Percentiles rank a stretch among this genome's conserved stretches.
Evolutionary conservation across 225 moss, liverwort and hornwort genomes (phyloP).

Genomic region (Antitrichia curtipendula): DNA sequence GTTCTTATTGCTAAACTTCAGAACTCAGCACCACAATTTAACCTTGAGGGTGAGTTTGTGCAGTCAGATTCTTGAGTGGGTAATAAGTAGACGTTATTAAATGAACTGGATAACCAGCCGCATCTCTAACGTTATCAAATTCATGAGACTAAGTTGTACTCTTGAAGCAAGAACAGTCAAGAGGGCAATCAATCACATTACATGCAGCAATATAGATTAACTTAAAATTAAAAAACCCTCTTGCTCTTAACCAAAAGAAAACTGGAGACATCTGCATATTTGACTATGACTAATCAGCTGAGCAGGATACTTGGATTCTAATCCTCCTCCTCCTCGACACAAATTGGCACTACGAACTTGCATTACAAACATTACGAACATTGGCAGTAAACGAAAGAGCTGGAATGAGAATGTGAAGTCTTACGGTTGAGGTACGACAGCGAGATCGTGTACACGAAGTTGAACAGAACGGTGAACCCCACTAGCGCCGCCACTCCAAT

Average conservation of each 20-base stretch:
- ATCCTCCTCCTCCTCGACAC: too few species aligned
- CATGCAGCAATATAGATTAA: too few species aligned
- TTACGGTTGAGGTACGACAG: slow-evolving; percentile 26
- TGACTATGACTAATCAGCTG: background rate
- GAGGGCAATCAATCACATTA: background rate
- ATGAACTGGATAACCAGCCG: background rate
- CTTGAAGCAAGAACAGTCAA: background rate
- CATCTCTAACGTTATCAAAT: background rate
- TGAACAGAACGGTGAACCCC: slow-evolving; percentile 49
- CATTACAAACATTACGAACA: background rate
- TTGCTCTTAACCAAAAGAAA: background rate
- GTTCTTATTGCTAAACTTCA: background rate
- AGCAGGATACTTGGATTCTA: background rate
- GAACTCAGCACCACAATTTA: background rate
- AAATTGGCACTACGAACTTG: background rate
- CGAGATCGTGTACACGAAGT: slow-evolving; percentile 19
- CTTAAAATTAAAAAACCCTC: background rate
- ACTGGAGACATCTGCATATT: background rate
- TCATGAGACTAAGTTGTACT: background rate
- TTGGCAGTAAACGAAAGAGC: background rate
- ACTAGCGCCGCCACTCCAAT: slow-evolving; percentile 38
- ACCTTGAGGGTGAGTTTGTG: background rate
- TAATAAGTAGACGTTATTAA: background rate
- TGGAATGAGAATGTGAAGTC: background rate
- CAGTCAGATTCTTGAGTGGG: background rate